Base-by-base conservation (phyloP, 805 yeast genomes). In the Ascoidea tarda region DNA sequence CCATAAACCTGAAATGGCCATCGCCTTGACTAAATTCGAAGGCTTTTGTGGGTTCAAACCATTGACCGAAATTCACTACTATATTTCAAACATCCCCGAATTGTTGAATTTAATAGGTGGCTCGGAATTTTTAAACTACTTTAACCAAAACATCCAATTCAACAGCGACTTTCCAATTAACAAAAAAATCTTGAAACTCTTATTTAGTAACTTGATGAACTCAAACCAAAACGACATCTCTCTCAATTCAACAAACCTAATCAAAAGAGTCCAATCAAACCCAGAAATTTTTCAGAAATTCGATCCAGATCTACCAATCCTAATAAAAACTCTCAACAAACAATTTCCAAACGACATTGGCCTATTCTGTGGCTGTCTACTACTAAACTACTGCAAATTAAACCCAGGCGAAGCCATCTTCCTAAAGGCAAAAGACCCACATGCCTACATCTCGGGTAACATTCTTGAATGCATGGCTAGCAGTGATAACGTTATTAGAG, bases 401-500 rank as follows among this genome's bases (percentile, higher is more conserved):
- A 69, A 78, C 46, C 77, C 87, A 10, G 99, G 99, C 57, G 96
- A 93, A 72, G 98, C 97, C 53, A 89, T 93, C 82, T 93, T 90
- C 65, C 75, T 93, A 66, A 88, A 87, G 64, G 98, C 99, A 48
- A 87, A 88, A 70, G 97, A 90, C 68, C 98, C 98, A 32, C 99
- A 93, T 69, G 99, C 99, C 42, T 93, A 93, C 69, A 91, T 93
- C 56, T 77, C 84, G 52, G 99, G 99, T 59, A 98, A 93, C 68
- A 93, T 93, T 60, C 90, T 93, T 63, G 99, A 93, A 73, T 93
- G 99, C 74, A 93, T 93, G 99, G 99, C 99, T 47, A 97, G 99
- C 6, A 84, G 95, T 46, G 99, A 93, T 68, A 93, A 93, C 63
- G 99, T 93, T 54, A 97, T 93, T 50, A 81, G 99, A 68, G 96